Base-by-base conservation (phyloP, 208 protist genomes). In the Balamuthia mandrillaris region DNA sequence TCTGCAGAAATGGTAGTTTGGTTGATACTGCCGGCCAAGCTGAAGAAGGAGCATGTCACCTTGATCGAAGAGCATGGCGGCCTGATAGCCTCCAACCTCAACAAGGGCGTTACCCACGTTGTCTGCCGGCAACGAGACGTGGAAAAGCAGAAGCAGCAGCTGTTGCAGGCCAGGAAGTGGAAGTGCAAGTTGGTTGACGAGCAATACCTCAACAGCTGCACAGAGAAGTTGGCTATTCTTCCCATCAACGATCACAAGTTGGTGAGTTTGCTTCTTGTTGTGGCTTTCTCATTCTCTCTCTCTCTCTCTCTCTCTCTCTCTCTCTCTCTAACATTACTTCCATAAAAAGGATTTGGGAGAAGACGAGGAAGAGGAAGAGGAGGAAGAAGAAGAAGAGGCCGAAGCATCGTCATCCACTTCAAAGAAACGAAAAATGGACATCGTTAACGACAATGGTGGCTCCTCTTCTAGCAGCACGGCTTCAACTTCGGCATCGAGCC, bases 251-350 rank as follows among this genome's bases (percentile, higher is more conserved):
- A n/a, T n/a, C n/a, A n/a, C n/a, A n/a, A n/a, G n/a, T n/a, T n/a
- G n/a, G n/a, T n/a, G n/a, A n/a, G n/a, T n/a, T n/a, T n/a, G n/a
- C n/a, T n/a, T n/a, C n/a, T n/a, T n/a, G n/a, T n/a, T n/a, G n/a
- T n/a, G n/a, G 68, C 51, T 83, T 10, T 83, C 51, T 78, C 51
- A 79, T 24, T 83, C 51, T 77, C 51, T 83, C 12, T 83, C 75
- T 77, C 51, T 83, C 51, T 83, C 24, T 83, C 75, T 83, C 75
- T 78, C 51, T 77, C 63, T 83, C 75, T 83, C 70, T 83, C 75
- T 83, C 63, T 83, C 51, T 83, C 75, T 83, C 51, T 77, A 12
- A 79, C 75, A 79, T 24, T 78, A 39, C 39, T 81, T 24, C 75
- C 29, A 35, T 54, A 54, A 7, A 14, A 77, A 77, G 33, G 10